Evolutionary conservation across 768 basidiomycete genomes (phyloP), one percentile per base, ranked within the genome.

Genomic region (Leucocoprinus birnbaumii): DNA sequence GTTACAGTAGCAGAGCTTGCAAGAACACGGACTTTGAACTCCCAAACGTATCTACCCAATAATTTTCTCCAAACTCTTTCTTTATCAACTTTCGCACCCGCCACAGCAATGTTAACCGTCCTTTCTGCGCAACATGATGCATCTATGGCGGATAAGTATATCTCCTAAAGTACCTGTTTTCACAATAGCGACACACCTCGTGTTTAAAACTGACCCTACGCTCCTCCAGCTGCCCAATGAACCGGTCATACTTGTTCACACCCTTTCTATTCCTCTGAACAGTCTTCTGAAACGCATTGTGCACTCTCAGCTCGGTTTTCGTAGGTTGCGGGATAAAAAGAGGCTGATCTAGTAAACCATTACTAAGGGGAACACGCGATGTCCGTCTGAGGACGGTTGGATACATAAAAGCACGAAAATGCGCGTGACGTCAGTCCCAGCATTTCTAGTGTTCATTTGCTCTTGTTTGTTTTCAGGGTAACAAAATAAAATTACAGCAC

Each of bases 21-120:
- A n/a, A n/a, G n/a, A n/a, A n/a, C n/a, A n/a, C n/a, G n/a, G n/a
- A 67, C 59, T 68, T 65, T 16, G 75, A 73, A 56, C 82, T 83
- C 27, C 83, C 83, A 61, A 83, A 84, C 1, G 68, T 51, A 24
- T 65, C 59, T 3, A 81, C 69, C 3, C 31, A 45, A 62, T 73
- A 80, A 34, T 55, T 21, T 5, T 4, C 1, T 4, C 75, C 76
- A 58, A 66, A 80, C 5, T 42, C 47, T 2, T 59, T 48, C 50
- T 60, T 56, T 3, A 80, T 61, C 11, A 62, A 53, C 2, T 40
- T 11, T 46, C 67, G 47, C 3, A 77, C 63, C 1, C 62, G 52
- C 3, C 6, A 27, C 22, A 52, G 40, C 31, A 61, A 49, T 14
- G 14, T 27, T 35, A 11, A 18, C 8, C 56, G 44, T 7, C 11